These are phyloP conservation scores for Pulveroboletus ravenelii DNA, from an alignment of 768 basidiomycete genomes.

Conservation along the genomic window DNA sequence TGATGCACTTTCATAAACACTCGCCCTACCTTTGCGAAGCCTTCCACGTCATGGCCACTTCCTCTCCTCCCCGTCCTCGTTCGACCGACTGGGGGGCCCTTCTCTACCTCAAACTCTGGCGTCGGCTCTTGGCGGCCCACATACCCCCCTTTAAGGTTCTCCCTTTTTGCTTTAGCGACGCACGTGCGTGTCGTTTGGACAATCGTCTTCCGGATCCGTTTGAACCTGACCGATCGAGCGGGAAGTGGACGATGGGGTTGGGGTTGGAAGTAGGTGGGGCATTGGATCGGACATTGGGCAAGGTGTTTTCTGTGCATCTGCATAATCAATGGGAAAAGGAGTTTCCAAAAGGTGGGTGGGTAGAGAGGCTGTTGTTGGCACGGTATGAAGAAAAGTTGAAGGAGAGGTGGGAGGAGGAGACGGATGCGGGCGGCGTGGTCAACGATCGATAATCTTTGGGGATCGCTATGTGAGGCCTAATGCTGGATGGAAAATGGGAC, in stretches of 20 bases:
- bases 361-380: constrained; percentile 69
- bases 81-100: constrained; percentile 93
- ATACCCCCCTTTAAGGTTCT: constrained; percentile 87
- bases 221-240: constrained; percentile 44
- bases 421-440: neutral
- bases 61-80: constrained; percentile 63
- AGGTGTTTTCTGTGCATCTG: constrained; percentile 85
- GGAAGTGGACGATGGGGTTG: constrained; percentile 65
- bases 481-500: neutral
- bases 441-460: neutral
- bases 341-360: constrained; percentile 83
- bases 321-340: constrained; percentile 95
- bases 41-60: constrained; percentile 82
- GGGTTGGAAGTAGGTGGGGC: constrained; percentile 58
- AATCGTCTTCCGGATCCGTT: constrained; percentile 95
- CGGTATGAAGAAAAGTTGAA: constrained; percentile 46
- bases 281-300: constrained; percentile 54
- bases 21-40: constrained; percentile 98
- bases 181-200: constrained; percentile 84
- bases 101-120: constrained; percentile 89
- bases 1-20: constrained; percentile 87
- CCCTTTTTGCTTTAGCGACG: constrained; percentile 95
- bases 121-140: constrained; percentile 66
- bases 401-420: neutral
- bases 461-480: too few species aligned